Evolutionary conservation across 768 basidiomycete genomes (phyloP).

Genomic region (Rhizopogon roseolus): DNA sequence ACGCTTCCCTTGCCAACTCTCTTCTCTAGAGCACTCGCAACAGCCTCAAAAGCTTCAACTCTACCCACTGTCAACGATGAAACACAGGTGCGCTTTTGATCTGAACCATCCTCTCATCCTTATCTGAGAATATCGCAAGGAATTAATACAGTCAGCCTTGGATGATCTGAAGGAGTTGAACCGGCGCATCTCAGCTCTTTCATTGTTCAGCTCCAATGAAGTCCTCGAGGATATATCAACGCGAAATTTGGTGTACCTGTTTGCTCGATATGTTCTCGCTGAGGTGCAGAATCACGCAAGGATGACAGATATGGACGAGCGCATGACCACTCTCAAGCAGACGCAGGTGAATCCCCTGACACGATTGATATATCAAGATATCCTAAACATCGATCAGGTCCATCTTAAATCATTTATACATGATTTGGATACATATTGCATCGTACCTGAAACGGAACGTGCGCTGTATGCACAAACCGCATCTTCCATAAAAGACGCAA

Average conservation of each 20-base stretch:
- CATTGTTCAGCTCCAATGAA: conserved; percentile 83
- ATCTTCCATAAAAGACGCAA: conserved; percentile 54
- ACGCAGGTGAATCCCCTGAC: conserved; percentile 41
- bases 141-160: conserved; percentile 50
- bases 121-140: conserved; percentile 34
- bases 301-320: conserved; percentile 50
- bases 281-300: conserved; percentile 60
- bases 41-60: conserved; percentile 32
- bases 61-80: conserved; percentile 38
- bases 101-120: background rate
- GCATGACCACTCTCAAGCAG: conserved; percentile 50
- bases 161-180: conserved; percentile 51
- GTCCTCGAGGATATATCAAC: conserved; percentile 79
- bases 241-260: conserved; percentile 67
- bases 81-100: conserved; percentile 34
- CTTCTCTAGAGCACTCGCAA: conserved; percentile 35
- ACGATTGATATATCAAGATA: background rate
- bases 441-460: conserved; percentile 60
- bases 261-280: conserved; percentile 63
- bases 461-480: conserved; percentile 46
- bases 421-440: conserved; percentile 57
- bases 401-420: conserved; percentile 43
- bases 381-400: conserved; percentile 30
- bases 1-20: conserved; percentile 31
- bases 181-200: conserved; percentile 52